Percentiles rank a stretch among this genome's conserved stretches.
phyloP scores from a whole-genome alignment of 257 asterid genomes.

The Nicotiana otophora region DNA sequence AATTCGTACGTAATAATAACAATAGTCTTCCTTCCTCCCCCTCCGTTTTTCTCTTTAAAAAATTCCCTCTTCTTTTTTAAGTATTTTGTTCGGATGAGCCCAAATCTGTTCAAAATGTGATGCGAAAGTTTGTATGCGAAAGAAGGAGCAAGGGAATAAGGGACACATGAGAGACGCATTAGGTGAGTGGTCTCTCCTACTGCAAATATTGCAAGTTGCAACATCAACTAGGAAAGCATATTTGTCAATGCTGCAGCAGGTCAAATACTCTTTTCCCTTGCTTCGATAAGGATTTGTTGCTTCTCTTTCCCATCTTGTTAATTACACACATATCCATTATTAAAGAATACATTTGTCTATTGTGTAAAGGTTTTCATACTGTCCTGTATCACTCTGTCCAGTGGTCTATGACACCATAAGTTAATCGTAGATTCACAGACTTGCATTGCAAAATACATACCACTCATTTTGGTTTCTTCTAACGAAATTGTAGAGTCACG shows the following conservation, averaged over 20 bases:
- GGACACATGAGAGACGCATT: conserved; percentile 5
- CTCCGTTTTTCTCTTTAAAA: background rate
- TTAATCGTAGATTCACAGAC: no score
- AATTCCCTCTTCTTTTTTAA: no score
- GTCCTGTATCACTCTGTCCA: no score
- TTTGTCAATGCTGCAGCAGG: background rate
- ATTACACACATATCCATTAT: background rate
- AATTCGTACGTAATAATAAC: no score
- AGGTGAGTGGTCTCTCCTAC: conserved; percentile 1
- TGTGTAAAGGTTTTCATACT: no score
- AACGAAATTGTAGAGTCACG: background rate
- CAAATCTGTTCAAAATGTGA: background rate
- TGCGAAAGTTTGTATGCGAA: background rate
- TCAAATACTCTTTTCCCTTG: background rate
- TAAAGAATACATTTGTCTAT: no score
- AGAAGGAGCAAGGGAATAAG: background rate
- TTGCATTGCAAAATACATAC: background rate
- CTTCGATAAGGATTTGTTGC: background rate
- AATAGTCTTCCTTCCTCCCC: background rate
- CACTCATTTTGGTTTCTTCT: background rate
- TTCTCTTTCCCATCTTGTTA: background rate
- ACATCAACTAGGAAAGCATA: background rate
- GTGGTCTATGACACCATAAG: no score
- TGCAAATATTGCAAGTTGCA: background rate
- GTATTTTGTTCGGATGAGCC: no score